Evolutionary conservation across 2,329 filamentous ascomycete genomes (phyloP).

Genomic region (Hymenoscyphus fructigenus): DNA sequence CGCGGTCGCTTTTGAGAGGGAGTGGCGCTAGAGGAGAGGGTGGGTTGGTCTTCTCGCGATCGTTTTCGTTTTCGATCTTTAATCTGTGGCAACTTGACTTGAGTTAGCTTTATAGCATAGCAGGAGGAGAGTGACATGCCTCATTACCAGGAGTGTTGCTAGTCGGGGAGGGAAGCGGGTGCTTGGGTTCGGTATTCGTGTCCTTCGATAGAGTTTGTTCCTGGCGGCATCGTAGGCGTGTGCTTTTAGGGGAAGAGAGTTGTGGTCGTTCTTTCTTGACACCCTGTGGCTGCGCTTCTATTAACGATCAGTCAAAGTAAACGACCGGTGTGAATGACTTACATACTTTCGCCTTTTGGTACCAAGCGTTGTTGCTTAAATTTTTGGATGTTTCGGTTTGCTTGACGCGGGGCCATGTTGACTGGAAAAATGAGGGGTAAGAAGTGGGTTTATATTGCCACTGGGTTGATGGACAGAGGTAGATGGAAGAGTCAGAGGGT

Average conservation of each 20-base stretch:
- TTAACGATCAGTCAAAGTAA: conserved; percentile 28
- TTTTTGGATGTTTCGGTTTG: conserved; percentile 28
- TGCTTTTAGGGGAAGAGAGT: conserved; percentile 21
- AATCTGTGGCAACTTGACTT: conserved; percentile 23
- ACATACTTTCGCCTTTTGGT: conserved; percentile 25
- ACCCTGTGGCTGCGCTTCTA: conserved; percentile 26
- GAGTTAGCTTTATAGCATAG: conserved; percentile 26
- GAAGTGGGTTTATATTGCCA: neutral
- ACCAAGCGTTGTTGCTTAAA: conserved; percentile 24
- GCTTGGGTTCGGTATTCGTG: neutral
- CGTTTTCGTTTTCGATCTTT: conserved; percentile 25
- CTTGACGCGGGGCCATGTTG: conserved; percentile 25
- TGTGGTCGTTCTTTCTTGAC: conserved; percentile 27
- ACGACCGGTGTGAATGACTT: conserved; percentile 20
- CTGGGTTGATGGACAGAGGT: neutral
- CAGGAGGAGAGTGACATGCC: conserved; percentile 16
- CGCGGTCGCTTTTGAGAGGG: conserved; percentile 24
- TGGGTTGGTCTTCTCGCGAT: conserved; percentile 5
- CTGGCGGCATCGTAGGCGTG: neutral
- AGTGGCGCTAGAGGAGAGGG: conserved; percentile 2
- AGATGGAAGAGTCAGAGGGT: neutral
- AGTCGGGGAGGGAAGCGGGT: conserved; percentile 20
- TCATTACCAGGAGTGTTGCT: conserved; percentile 24
- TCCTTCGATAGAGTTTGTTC: neutral
- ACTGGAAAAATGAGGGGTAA: neutral